Conservation (phyloP, 2,329 filamentous ascomycete species). For the Claviceps arundinis region DNA sequence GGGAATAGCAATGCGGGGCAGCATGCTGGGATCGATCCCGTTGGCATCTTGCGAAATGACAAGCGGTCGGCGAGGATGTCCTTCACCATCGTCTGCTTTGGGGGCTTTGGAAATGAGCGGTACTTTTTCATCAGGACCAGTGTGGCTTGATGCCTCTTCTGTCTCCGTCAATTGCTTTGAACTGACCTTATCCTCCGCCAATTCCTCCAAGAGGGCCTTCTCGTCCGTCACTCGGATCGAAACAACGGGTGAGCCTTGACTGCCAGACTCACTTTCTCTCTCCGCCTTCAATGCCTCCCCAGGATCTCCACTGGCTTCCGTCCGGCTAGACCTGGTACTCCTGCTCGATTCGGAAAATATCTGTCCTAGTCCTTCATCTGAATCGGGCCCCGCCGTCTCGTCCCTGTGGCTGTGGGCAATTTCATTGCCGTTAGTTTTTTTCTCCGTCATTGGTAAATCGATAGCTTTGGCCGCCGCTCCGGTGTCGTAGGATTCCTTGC, state of each 20-base stretch:
- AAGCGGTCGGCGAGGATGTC: constrained; percentile 18
- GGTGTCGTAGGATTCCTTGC: constrained; percentile 53
- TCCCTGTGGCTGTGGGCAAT: constrained; percentile 16
- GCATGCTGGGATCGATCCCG: background rate
- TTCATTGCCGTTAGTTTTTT: constrained; percentile 22
- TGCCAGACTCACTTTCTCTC: constrained; percentile 16
- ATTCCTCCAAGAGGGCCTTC: background rate
- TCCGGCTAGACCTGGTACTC: constrained; percentile 16
- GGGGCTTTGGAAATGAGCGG: constrained; percentile 31
- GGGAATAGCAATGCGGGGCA: background rate
- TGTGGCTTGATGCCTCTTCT: constrained; percentile 19
- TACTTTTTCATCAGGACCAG: no score
- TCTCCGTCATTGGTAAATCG: constrained; percentile 34
- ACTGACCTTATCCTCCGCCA: constrained; percentile 4
- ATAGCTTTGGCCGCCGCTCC: constrained; percentile 39
- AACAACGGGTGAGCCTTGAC: constrained; percentile 24
- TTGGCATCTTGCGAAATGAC: constrained; percentile 17
- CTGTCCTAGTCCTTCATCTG: constrained; percentile 43
- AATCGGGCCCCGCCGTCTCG: constrained; percentile 34
- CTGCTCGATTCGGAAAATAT: constrained; percentile 46
- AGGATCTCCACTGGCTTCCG: constrained; percentile 8
- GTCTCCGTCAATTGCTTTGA: constrained; percentile 18
- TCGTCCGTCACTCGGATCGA: constrained; percentile 1
- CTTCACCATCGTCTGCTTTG: constrained; percentile 21
- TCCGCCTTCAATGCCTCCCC: constrained; percentile 16